Percentiles rank a stretch among this genome's conserved stretches.
Evolutionary conservation across 2,329 filamentous ascomycete genomes (phyloP).

Genomic region (Beauveria caledonica): DNA sequence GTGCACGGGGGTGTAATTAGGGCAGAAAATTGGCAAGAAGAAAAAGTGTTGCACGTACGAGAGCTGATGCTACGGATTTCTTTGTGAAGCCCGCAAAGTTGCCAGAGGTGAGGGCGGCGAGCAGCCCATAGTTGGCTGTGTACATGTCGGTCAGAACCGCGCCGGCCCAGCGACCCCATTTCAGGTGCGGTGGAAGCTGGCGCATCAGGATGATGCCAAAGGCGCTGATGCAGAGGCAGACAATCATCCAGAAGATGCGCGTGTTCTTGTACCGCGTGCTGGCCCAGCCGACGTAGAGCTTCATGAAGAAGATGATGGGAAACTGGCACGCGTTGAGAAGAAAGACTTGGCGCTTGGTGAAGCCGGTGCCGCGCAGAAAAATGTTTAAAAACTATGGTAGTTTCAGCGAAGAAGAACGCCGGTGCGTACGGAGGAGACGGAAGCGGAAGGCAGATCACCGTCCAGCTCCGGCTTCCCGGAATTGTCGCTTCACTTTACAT

Average conservation of each 20-base stretch:
- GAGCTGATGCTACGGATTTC: slow-evolving; percentile 47
- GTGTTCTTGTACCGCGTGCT: slow-evolving; percentile 19
- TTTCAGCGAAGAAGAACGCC: background rate
- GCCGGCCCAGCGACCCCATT: slow-evolving; percentile 8
- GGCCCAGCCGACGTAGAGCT: slow-evolving; percentile 16
- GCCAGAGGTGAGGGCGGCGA: slow-evolving; percentile 45
- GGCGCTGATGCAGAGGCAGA: slow-evolving; percentile 16
- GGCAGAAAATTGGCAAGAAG: fast-evolving
- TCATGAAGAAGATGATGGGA: slow-evolving; percentile 18
- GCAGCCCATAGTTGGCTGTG: slow-evolving; percentile 23
- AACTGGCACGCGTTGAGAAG: slow-evolving; percentile 16
- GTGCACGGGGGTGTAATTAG: background rate
- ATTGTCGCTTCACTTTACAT: no score
- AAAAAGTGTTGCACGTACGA: slow-evolving; percentile 22
- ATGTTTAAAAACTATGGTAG: slow-evolving; percentile 18
- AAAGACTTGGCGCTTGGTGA: slow-evolving; percentile 16
- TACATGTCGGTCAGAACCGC: background rate
- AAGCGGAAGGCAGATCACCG: no score
- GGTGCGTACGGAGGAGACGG: no score
- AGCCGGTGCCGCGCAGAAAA: slow-evolving; percentile 19
- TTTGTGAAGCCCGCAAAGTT: slow-evolving; percentile 55
- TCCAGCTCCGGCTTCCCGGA: no score
- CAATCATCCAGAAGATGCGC: slow-evolving; percentile 19
- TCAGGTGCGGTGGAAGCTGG: background rate
- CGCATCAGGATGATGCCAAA: slow-evolving; percentile 19